phyloP scores from a whole-genome alignment of 2,329 filamentous ascomycete species.

The Aspergillus ochraceus region DNA sequence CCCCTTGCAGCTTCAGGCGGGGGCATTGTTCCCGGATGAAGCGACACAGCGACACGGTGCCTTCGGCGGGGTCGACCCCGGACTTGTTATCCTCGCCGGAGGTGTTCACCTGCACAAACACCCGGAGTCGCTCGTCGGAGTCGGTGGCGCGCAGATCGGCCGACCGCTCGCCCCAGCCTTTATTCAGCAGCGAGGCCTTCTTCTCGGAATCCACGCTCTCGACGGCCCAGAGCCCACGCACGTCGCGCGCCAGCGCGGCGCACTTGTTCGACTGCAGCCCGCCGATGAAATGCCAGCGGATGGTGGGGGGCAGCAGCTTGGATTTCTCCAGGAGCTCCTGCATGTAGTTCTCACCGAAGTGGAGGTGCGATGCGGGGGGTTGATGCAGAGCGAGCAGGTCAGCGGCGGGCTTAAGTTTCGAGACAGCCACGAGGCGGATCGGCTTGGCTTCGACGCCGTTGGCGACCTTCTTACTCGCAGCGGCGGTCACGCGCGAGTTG shows the following conservation, averaged over 20 bases:
- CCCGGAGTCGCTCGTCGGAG: conserved; percentile 53
- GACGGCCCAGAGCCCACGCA: conserved; percentile 87
- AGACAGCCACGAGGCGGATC: conserved; percentile 82
- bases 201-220: conserved; percentile 86
- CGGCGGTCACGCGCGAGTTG: conserved; percentile 57
- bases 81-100: conserved; percentile 84
- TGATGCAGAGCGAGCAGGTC: conserved; percentile 84
- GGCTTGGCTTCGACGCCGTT: conserved; percentile 15
- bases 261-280: conserved; percentile 93
- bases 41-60: conserved; percentile 64
- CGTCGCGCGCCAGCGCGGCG: conserved; percentile 75
- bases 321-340: conserved; percentile 89
- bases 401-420: conserved; percentile 89
- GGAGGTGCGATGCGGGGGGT: conserved; percentile 58
- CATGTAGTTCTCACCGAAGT: conserved; percentile 97
- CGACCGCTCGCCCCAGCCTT: conserved; percentile 63
- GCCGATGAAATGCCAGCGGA: conserved; percentile 97
- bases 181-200: conserved; percentile 81
- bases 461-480: conserved; percentile 24
- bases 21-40: conserved; percentile 71
- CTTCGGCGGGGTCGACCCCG: conserved; percentile 66
- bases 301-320: conserved; percentile 67
- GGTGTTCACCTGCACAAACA: conserved; percentile 96
- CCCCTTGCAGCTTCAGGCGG: conserved; percentile 70
- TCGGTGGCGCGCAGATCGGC: conserved; percentile 36